Evolutionary conservation across 345 rosid species (phyloP).

Genomic region (Eucalyptus cloeziana): DNA sequence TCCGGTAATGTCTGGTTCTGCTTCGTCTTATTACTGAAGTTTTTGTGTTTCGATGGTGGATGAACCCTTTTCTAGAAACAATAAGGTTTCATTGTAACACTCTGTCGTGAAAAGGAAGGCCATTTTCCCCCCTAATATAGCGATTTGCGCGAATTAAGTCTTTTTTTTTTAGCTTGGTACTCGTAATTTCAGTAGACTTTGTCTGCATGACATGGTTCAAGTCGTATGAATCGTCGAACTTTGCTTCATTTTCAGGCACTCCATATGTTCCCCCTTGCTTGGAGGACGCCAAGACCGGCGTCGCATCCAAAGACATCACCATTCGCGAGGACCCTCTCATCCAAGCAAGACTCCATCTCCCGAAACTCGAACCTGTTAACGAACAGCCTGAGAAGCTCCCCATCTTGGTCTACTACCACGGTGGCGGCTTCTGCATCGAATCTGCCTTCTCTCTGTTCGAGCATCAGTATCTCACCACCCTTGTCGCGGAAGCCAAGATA

Average conservation of each 20-base stretch:
- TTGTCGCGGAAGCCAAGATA: constrained; percentile 5
- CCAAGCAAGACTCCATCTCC: constrained; percentile 16
- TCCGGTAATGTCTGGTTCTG: background rate
- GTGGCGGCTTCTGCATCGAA: constrained; percentile 11
- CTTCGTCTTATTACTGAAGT: background rate
- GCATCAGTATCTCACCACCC: constrained; percentile 3
- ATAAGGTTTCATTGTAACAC: background rate
- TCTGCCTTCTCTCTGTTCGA: constrained; percentile 8
- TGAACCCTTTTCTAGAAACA: background rate
- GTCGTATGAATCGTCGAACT: background rate
- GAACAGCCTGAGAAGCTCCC: constrained; percentile 4
- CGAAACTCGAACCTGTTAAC: background rate
- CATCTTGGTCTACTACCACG: constrained; percentile 16
- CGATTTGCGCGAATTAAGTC: background rate
- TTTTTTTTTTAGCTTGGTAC: background rate
- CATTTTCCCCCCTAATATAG: background rate
- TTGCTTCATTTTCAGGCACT: background rate
- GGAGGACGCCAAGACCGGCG: constrained; percentile 5
- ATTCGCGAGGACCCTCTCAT: constrained; percentile 4
- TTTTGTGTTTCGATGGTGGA: background rate
- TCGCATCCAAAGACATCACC: constrained; percentile 15
- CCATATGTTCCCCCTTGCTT: constrained; percentile 4
- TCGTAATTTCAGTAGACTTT: background rate
- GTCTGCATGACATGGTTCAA: background rate
- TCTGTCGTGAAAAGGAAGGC: background rate